These are phyloP conservation scores for Claviceps pusilla DNA, from an alignment of 2,329 filamentous ascomycete species.

Conservation along the genomic window DNA sequence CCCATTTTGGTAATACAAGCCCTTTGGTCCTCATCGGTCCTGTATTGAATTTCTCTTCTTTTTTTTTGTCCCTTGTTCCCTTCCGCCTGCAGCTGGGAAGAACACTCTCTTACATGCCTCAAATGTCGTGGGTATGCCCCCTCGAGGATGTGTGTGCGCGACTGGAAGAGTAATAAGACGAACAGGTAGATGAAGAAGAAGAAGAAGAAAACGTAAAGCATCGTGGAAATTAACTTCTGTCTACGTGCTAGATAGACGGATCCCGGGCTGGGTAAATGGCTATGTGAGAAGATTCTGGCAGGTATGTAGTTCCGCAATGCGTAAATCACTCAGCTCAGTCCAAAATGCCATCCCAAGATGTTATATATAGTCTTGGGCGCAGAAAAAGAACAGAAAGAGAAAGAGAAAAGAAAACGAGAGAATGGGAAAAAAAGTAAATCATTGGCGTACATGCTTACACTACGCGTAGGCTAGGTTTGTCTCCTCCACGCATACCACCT, in stretches of 20 bases:
- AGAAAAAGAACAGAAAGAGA: not conserved
- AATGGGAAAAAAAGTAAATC: not conserved
- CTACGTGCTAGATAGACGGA: conserved; percentile 49
- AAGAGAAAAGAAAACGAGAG: not conserved
- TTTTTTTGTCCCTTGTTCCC: not conserved
- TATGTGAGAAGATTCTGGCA: conserved; percentile 98
- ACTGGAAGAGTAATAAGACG: too few species aligned
- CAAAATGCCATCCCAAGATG: not conserved
- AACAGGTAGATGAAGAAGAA: too few species aligned
- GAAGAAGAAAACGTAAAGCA: not conserved
- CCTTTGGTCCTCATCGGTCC: too few species aligned
- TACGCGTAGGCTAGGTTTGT: conserved; percentile 5
- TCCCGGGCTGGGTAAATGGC: conserved; percentile 81
- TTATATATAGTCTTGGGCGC: not conserved
- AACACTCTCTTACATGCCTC: not conserved
- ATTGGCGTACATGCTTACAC: not conserved
- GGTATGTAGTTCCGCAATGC: conserved; percentile 37
- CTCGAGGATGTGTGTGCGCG: not conserved
- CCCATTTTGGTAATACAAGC: conserved; percentile 66
- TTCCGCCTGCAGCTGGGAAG: not conserved
- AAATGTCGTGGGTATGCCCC: not conserved
- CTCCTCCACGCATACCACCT: not conserved
- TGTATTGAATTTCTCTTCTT: not conserved
- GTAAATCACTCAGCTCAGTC: not conserved
- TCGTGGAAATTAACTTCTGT: not conserved